Percentiles rank a stretch among this genome's conserved stretches.
These are phyloP conservation scores for Pyrenophora teres DNA, from an alignment of 2,329 filamentous ascomycete genomes.

Conservation along the genomic window DNA sequence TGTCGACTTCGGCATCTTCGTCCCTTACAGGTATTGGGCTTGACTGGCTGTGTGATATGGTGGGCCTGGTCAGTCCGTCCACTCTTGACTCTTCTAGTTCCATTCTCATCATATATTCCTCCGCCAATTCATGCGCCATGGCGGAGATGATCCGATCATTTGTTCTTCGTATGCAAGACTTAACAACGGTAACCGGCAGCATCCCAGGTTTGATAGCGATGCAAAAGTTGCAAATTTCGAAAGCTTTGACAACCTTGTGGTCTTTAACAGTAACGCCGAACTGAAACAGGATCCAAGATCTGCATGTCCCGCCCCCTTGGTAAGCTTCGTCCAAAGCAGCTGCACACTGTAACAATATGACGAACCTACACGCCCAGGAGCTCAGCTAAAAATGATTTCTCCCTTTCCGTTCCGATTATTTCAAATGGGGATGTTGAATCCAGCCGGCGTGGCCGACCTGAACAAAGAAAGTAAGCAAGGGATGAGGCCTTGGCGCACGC, in stretches of 20 bases:
- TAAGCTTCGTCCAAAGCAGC: background rate
- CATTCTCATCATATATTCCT: background rate
- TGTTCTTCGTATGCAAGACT: background rate
- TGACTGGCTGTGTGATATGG: background rate
- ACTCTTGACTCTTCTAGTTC: background rate
- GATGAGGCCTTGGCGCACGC: background rate
- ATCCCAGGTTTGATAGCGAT: too few species aligned
- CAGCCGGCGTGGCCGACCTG: background rate
- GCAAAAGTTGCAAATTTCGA: background rate
- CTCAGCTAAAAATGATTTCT: background rate
- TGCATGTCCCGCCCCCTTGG: background rate
- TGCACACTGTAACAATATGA: background rate
- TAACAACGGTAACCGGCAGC: too few species aligned
- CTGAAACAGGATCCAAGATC: too few species aligned
- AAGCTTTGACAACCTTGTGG: background rate
- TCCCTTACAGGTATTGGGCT: background rate
- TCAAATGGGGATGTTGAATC: background rate
- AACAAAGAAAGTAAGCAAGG: conserved; percentile 1
- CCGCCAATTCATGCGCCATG: background rate
- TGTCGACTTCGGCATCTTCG: background rate
- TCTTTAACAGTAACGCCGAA: too few species aligned
- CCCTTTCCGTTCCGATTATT: background rate
- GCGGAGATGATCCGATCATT: background rate
- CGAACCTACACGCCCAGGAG: background rate
- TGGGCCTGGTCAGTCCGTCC: background rate